Percentiles rank a stretch among this genome's conserved stretches.
Conservation (phyloP, 139 green algal species). For the Ettlia oleoabundans region DNA sequence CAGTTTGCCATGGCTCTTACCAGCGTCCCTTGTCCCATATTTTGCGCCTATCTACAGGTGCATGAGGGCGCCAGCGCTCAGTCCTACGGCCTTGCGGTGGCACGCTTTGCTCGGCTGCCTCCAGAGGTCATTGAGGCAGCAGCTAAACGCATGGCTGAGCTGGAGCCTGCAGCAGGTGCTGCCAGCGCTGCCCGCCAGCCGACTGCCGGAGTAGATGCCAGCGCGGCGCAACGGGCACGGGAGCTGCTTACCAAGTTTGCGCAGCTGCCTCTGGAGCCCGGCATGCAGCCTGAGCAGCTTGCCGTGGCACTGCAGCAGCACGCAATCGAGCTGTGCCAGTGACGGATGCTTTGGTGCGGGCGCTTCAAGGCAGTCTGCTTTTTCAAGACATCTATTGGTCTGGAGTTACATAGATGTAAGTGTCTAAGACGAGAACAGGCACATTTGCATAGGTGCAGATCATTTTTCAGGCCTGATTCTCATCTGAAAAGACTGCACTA, state of each 20-base stretch:
- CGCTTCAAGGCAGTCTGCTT: too few relatives aligned
- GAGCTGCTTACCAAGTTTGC: constrained; percentile 71
- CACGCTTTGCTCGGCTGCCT: constrained; percentile 92
- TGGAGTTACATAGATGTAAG: too few relatives aligned
- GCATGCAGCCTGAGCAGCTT: constrained; percentile 50
- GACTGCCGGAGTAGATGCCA: neutral
- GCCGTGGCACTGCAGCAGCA: constrained; percentile 43
- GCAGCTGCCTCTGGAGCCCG: constrained; percentile 54
- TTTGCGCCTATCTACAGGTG: constrained; percentile 41
- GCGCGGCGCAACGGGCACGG: neutral
- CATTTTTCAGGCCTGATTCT: too few relatives aligned
- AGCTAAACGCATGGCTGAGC: constrained; percentile 78
- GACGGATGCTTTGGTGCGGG: too few relatives aligned
- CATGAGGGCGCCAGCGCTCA: constrained; percentile 86
- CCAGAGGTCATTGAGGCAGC: constrained; percentile 73
- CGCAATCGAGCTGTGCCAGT: constrained; percentile 25
- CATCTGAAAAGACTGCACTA: too few relatives aligned
- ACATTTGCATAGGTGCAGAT: too few relatives aligned
- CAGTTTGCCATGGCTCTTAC: neutral
- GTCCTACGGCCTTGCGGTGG: constrained; percentile 95
- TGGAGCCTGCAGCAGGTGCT: constrained; percentile 48
- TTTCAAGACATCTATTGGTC: too few relatives aligned
- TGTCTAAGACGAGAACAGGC: too few relatives aligned
- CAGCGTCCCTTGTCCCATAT: neutral
- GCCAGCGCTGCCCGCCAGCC: too few relatives aligned